These are phyloP conservation scores for Pinus taeda DNA, from an alignment of 75 land plant species.

Conservation along the genomic window DNA sequence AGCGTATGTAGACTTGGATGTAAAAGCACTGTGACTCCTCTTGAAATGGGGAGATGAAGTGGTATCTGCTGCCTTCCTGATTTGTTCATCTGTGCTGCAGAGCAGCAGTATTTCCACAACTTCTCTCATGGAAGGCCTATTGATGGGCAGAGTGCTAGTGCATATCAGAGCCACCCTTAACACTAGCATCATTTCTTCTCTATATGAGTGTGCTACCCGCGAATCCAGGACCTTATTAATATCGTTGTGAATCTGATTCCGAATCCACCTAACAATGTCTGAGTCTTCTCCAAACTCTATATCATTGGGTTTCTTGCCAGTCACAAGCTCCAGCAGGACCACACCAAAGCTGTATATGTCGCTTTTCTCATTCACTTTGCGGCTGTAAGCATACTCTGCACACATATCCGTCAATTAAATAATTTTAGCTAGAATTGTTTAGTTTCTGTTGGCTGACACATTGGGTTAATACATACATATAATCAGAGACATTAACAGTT, in stretches of 20 bases:
- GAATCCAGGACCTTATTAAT: neutral
- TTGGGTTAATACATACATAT: no score
- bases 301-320: conserved; percentile 29
- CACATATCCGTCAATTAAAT: no score
- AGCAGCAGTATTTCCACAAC: conserved; percentile 17
- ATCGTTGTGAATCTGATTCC: neutral
- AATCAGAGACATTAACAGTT: no score
- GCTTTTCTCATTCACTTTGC: conserved; percentile 37
- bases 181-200: conserved; percentile 1
- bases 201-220: neutral
- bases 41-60: conserved; percentile 4
- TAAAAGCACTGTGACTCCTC: conserved; percentile 10
- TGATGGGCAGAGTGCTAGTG: conserved; percentile 20
- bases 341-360: conserved; percentile 43
- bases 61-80: neutral
- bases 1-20: neutral
- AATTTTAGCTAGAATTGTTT: no score
- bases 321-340: conserved; percentile 37
- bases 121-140: conserved; percentile 30
- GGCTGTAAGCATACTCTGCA: conserved; percentile 35
- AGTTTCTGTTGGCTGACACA: no score
- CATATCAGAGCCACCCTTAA: conserved; percentile 21
- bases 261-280: no score
- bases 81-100: conserved; percentile 7
- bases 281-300: neutral